phyloP scores from a whole-genome alignment of 2,329 filamentous ascomycete species.

The Trichoderma polysporum region DNA sequence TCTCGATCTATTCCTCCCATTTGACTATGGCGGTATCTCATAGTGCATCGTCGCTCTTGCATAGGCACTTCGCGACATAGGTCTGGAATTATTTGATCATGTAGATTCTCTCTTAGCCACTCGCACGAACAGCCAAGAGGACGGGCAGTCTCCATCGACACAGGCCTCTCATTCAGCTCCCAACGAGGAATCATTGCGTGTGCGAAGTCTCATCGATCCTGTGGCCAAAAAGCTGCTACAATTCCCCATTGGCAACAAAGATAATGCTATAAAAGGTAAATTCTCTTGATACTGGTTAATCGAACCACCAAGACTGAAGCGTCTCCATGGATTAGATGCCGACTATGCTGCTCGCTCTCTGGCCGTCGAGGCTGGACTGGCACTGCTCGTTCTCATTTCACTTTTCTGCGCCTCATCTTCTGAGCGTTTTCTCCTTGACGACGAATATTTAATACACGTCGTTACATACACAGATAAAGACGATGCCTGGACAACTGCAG shows the following conservation, averaged over 20 bases:
- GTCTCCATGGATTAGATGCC: neutral
- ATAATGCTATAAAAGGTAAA: neutral
- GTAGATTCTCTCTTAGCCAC: neutral
- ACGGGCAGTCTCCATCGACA: neutral
- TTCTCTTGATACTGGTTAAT: neutral
- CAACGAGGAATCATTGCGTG: neutral
- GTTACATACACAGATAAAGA: slow-evolving; percentile 33
- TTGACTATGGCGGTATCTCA: neutral
- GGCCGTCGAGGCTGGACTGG: slow-evolving; percentile 13
- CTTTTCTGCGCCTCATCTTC: neutral
- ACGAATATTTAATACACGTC: slow-evolving; percentile 31
- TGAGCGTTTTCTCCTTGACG: neutral
- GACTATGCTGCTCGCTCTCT: slow-evolving; percentile 9
- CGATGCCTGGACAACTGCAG: slow-evolving; percentile 41
- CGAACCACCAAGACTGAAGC: neutral
- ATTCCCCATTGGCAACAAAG: neutral
- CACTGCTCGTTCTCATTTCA: slow-evolving; percentile 1
- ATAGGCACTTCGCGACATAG: slow-evolving; percentile 3
- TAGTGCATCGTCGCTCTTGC: neutral
- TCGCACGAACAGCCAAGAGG: neutral
- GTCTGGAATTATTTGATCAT: neutral
- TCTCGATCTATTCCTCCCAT: neutral
- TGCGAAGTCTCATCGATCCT: neutral
- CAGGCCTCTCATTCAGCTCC: neutral
- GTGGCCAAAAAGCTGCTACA: neutral